phyloP scores from a whole-genome alignment of 352 stramenopile species.

The Phytophthora hibernalis region DNA sequence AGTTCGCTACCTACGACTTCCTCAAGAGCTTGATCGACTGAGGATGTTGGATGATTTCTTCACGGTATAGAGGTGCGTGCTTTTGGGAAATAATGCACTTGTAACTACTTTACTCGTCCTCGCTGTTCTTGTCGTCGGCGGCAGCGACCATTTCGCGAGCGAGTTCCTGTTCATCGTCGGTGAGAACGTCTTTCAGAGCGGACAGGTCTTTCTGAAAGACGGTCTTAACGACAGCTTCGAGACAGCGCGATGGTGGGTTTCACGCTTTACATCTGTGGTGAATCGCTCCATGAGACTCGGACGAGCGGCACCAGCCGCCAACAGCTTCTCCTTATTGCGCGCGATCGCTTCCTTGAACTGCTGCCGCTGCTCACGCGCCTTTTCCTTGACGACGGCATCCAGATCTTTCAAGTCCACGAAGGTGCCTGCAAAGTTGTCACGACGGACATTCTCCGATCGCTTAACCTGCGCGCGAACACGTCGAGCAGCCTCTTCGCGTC shows the following conservation, averaged over 20 bases:
- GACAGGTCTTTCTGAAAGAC: slow-evolving; percentile 73
- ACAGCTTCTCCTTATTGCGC: slow-evolving; percentile 70
- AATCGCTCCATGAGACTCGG: slow-evolving; percentile 84
- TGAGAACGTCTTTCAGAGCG: slow-evolving; percentile 70
- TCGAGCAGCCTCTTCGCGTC: slow-evolving; percentile 51
- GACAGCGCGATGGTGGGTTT: slow-evolving; percentile 70
- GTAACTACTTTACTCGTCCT: slow-evolving; percentile 16
- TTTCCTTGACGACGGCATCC: slow-evolving; percentile 55
- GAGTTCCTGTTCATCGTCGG: slow-evolving; percentile 72
- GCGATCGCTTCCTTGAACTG: slow-evolving; percentile 68
- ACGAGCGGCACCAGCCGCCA: slow-evolving; percentile 49
- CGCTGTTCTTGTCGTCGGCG: slow-evolving; percentile 27
- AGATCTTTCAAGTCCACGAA: slow-evolving; percentile 56
- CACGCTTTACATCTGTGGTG: slow-evolving; percentile 69
- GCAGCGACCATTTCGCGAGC: slow-evolving; percentile 56
- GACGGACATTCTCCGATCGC: slow-evolving; percentile 52
- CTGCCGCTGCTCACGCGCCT: slow-evolving; percentile 60
- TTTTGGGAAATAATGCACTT: slow-evolving; percentile 4
- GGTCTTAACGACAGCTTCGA: slow-evolving; percentile 76
- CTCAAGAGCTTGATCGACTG: slow-evolving; percentile 59
- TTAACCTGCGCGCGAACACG: slow-evolving; percentile 67
- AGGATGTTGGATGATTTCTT: slow-evolving; percentile 1
- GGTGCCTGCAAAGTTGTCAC: slow-evolving; percentile 53
- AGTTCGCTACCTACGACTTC: slow-evolving; percentile 89
- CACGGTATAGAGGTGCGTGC: background rate